Evolutionary conservation across 1,284 basidiomycete genomes (phyloP).

Genomic region (Boletus albobrunnescens): DNA sequence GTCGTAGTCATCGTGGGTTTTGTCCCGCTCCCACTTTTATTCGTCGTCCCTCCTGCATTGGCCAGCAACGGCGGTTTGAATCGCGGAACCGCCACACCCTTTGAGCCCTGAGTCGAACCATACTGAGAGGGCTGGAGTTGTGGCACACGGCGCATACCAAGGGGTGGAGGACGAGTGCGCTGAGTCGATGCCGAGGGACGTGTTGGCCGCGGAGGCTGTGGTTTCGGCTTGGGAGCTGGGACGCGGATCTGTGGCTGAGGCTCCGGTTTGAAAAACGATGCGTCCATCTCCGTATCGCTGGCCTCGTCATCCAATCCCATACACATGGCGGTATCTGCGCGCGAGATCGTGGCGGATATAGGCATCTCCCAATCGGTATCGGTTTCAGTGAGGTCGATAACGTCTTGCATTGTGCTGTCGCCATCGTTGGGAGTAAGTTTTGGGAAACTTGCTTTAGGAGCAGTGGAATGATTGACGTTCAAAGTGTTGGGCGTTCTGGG

Average conservation of each 20-base stretch:
- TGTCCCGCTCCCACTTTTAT: conserved; percentile 1
- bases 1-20: background rate
- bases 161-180: conserved; percentile 20
- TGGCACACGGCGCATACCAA: conserved; percentile 28
- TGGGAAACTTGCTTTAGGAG: background rate
- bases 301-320: conserved; percentile 15
- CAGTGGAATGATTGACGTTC: background rate
- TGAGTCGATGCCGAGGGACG: conserved; percentile 13
- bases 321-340: conserved; percentile 11
- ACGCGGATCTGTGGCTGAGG: background rate
- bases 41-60: background rate
- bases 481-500: background rate
- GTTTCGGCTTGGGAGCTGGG: conserved; percentile 2
- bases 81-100: conserved; percentile 15
- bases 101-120: conserved; percentile 21
- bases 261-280: conserved; percentile 7
- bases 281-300: conserved; percentile 15
- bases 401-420: conserved; percentile 16
- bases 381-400: conserved; percentile 21
- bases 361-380: conserved; percentile 20
- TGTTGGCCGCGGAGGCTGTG: conserved; percentile 2
- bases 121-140: conserved; percentile 22
- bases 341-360: background rate
- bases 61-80: conserved; percentile 31
- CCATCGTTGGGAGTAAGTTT: background rate